Evolutionary conservation across 148 eudicot genomes (phyloP).

Genomic region (Amaranthus palmeri): DNA sequence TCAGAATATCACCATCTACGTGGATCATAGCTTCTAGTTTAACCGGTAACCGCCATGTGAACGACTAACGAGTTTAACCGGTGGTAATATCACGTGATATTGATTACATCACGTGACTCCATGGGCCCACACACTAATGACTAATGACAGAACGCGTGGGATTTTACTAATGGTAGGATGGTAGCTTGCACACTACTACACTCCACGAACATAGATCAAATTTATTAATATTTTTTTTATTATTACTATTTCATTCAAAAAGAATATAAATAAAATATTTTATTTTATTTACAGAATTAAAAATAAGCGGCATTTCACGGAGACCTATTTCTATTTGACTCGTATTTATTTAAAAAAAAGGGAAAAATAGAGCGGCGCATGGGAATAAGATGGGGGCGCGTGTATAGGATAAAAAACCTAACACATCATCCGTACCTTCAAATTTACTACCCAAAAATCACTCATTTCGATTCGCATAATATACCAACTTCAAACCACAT

Average conservation of each 20-base stretch:
- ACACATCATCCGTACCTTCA: background rate
- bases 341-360: background rate
- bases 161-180: constrained; percentile 6
- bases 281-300: too few species aligned
- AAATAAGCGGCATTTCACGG: constrained; percentile 23
- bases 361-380: constrained; percentile 5
- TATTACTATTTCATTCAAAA: background rate
- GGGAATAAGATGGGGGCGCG: constrained; percentile 8
- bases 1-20: constrained; percentile 16
- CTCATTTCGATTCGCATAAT: too few species aligned
- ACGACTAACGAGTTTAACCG: background rate
- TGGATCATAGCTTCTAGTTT: background rate
- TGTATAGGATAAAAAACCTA: background rate
- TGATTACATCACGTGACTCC: constrained; percentile 12
- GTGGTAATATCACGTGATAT: constrained; percentile 6
- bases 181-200: constrained; percentile 18
- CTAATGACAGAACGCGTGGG: constrained; percentile 6
- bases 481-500: background rate
- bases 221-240: background rate
- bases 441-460: too few species aligned
- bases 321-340: constrained; percentile 24
- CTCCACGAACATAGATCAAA: background rate
- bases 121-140: background rate
- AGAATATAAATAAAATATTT: too few species aligned
- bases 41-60: constrained; percentile 6